Evolutionary conservation across 2,329 filamentous ascomycete genomes (phyloP).

Genomic region (Chrysoporthe cubensis): DNA sequence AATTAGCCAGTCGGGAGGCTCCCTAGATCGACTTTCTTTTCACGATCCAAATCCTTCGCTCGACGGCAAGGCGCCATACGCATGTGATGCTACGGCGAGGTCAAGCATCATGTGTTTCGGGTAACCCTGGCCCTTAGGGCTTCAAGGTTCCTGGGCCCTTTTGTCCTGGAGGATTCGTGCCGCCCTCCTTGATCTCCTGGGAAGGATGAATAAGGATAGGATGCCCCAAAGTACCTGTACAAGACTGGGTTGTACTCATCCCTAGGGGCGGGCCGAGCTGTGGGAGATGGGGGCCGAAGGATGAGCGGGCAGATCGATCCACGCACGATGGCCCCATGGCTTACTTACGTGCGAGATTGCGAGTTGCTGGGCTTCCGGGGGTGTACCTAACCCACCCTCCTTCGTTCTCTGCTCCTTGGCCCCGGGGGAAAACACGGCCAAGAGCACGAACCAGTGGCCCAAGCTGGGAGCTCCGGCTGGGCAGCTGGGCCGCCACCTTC

Average conservation of each 20-base stretch:
- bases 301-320: conserved; percentile 27
- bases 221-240: conserved; percentile 5
- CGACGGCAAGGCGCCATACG: background rate
- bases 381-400: background rate
- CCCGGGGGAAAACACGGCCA: background rate
- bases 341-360: background rate
- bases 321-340: conserved; percentile 20
- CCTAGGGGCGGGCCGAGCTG: conserved; percentile 5
- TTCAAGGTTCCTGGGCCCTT: too few species aligned
- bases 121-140: too few species aligned
- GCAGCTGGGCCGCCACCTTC: background rate
- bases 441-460: background rate
- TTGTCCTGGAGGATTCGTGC: background rate
- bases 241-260: background rate
- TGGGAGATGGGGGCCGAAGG: conserved; percentile 23
- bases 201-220: conserved; percentile 4
- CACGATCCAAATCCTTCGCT: background rate
- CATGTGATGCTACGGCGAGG: background rate
- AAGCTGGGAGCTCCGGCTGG: background rate
- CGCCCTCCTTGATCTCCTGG: background rate
- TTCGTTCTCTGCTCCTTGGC: background rate
- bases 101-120: too few species aligned
- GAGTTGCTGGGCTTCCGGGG: background rate
- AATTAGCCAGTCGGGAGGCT: background rate
- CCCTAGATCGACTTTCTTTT: background rate